Conservation (phyloP, 129 eudicot genomes). For the Flaveria brownii region DNA sequence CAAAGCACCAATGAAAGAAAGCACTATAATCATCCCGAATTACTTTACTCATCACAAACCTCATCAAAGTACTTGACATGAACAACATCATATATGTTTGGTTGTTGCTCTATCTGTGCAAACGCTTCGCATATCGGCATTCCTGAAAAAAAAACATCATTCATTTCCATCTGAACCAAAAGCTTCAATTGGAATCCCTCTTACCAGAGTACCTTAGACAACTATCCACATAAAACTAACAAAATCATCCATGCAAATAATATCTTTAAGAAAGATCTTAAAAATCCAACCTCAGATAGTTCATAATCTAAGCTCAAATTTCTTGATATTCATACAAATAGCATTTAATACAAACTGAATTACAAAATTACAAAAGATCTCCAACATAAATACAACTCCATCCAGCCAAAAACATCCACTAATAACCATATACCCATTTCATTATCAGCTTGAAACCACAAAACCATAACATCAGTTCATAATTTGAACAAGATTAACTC, state of each 20-base stretch:
- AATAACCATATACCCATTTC: background rate
- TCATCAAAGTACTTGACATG: slow-evolving; percentile 93
- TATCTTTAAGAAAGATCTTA: background rate
- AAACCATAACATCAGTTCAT: slow-evolving; percentile 12
- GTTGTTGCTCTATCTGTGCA: slow-evolving; percentile 92
- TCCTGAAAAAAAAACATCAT: slow-evolving; percentile 52
- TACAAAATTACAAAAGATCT: background rate
- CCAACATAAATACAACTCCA: slow-evolving; percentile 15
- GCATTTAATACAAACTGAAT: slow-evolving; percentile 19
- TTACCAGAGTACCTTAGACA: background rate
- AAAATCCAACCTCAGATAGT: slow-evolving; percentile 1
- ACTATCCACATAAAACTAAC: slow-evolving; percentile 1
- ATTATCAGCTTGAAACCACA: background rate
- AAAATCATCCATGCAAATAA: slow-evolving; percentile 6
- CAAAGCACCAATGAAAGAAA: background rate
- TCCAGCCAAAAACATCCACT: slow-evolving; percentile 3
- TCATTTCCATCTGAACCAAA: background rate
- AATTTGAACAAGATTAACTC: slow-evolving; percentile 2
- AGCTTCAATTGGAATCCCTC: background rate
- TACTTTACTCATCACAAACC: slow-evolving; percentile 45
- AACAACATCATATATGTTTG: slow-evolving; percentile 86
- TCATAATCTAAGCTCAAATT: background rate
- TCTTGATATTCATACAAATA: slow-evolving; percentile 10
- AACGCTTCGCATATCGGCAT: slow-evolving; percentile 98
- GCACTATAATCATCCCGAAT: background rate